phyloP scores from a whole-genome alignment of 1,139 yeast species.

The Taphrina confusa region DNA sequence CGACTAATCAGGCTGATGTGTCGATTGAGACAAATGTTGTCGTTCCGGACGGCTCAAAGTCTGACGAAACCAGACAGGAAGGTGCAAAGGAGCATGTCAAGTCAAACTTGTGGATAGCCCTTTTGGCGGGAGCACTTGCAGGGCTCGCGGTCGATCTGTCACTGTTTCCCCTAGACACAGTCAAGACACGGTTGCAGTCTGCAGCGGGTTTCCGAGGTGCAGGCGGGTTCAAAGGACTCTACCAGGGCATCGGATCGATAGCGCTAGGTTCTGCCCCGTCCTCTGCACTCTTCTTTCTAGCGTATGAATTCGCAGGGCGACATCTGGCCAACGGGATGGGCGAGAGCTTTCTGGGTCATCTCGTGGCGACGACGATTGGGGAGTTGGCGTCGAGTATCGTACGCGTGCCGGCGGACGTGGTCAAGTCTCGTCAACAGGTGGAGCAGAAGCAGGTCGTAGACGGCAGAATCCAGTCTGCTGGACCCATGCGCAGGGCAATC shows the following conservation, averaged over 20 bases:
- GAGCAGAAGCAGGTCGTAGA: constrained; percentile 64
- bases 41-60: too few species aligned
- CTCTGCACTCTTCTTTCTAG: constrained; percentile 78
- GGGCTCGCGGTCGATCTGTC: constrained; percentile 94
- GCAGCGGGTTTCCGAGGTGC: constrained; percentile 87
- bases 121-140: constrained; percentile 76
- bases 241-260: constrained; percentile 89
- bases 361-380: constrained; percentile 77
- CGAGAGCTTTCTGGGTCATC: constrained; percentile 18
- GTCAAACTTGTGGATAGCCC: constrained; percentile 9
- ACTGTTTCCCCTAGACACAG: constrained; percentile 93
- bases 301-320: constrained; percentile 62
- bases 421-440: constrained; percentile 74
- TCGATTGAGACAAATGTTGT: too few species aligned
- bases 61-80: too few species aligned
- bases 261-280: constrained; percentile 93
- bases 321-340: not conserved
- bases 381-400: constrained; percentile 91
- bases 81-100: too few species aligned
- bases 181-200: constrained; percentile 92
- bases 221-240: constrained; percentile 91
- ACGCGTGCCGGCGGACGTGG: constrained; percentile 94
- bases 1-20: too few species aligned
- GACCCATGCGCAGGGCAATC: constrained; percentile 18
- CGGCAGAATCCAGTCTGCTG: constrained; percentile 52